These are phyloP conservation scores for Teunomyces cretensis DNA, from an alignment of 805 yeast genomes.

Conservation along the genomic window DNA sequence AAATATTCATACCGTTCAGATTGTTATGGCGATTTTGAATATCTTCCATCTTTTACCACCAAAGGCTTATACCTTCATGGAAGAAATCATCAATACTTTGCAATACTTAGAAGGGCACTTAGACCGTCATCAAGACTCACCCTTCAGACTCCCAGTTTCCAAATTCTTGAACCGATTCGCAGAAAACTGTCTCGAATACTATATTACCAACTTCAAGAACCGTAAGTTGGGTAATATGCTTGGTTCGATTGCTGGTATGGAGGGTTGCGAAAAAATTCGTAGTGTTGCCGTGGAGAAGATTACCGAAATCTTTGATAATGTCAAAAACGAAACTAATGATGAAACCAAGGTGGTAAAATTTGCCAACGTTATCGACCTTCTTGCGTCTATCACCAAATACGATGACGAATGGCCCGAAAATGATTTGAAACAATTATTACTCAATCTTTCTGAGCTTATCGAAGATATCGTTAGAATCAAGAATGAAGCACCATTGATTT, in stretches of 20 bases:
- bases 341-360: conserved; percentile 62
- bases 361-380: conserved; percentile 70
- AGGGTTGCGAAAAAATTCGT: conserved; percentile 58
- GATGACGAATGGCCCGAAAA: conserved; percentile 52
- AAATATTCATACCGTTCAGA: conserved; percentile 77
- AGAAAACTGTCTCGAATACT: conserved; percentile 68
- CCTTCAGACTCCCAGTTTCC: conserved; percentile 89
- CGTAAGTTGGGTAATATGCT: conserved; percentile 66
- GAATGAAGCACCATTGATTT: conserved; percentile 44
- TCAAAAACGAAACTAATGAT: conserved; percentile 47
- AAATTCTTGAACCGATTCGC: conserved; percentile 83
- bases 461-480: conserved; percentile 45
- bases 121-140: conserved; percentile 82
- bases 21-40: conserved; percentile 85
- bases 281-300: conserved; percentile 54
- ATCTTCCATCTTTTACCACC: conserved; percentile 91
- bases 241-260: conserved; percentile 60
- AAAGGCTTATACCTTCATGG: conserved; percentile 88
- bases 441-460: conserved; percentile 42
- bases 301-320: conserved; percentile 44
- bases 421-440: conserved; percentile 25
- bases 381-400: conserved; percentile 50
- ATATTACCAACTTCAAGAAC: conserved; percentile 61
- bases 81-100: conserved; percentile 75
- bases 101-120: conserved; percentile 77